phyloP scores from a whole-genome alignment of 106 monocot genomes.

The Dendrobium catenatum region DNA sequence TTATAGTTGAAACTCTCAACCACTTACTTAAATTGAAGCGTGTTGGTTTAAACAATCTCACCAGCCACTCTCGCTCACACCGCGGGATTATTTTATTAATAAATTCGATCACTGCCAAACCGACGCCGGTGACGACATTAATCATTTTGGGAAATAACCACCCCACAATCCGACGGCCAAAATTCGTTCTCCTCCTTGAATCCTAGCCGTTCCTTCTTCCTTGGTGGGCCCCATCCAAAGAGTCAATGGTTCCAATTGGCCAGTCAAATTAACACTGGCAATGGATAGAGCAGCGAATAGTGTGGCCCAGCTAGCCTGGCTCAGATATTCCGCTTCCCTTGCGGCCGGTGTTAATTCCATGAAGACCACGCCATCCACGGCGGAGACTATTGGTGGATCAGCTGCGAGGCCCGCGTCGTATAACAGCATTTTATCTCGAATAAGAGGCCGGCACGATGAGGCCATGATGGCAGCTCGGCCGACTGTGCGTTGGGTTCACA shows the following conservation, averaged over 20 bases:
- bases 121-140: not conserved
- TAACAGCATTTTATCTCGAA: not conserved
- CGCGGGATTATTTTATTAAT: not conserved
- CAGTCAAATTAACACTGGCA: slow-evolving; percentile 2
- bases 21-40: too few species aligned
- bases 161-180: not conserved
- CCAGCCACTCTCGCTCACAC: too few species aligned
- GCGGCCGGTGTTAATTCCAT: not conserved
- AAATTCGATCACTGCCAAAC: not conserved
- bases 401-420: not conserved
- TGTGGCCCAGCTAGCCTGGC: slow-evolving; percentile 5
- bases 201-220: not conserved
- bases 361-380: slow-evolving; percentile 14
- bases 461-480: not conserved
- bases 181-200: not conserved
- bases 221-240: not conserved
- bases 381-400: not conserved
- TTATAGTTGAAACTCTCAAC: too few species aligned
- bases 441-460: not conserved
- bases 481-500: not conserved
- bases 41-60: too few species aligned
- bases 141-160: slow-evolving; percentile 1
- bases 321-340: not conserved
- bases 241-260: not conserved
- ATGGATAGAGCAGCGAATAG: not conserved